phyloP scores from a whole-genome alignment of 2,329 filamentous ascomycete species.

The Ceratocystis destructans region DNA sequence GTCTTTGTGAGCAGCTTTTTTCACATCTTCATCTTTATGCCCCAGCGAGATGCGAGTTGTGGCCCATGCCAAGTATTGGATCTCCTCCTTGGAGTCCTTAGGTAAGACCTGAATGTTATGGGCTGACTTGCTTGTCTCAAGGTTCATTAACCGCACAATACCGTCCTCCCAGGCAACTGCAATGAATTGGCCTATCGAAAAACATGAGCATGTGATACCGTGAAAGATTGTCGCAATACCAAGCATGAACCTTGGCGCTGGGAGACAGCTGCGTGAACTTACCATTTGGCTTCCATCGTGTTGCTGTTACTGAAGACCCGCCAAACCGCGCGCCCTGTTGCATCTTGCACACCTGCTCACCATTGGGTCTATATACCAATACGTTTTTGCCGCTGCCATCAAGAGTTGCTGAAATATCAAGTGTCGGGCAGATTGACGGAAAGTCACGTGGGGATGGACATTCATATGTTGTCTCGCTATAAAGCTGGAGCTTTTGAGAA shows the following conservation, averaged over 20 bases:
- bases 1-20: conserved; percentile 18
- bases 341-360: conserved; percentile 47
- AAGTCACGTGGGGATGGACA: conserved; percentile 42
- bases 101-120: conserved; percentile 49
- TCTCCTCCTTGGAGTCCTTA: conserved; percentile 21
- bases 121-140: conserved; percentile 69
- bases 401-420: conserved; percentile 64
- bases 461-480: conserved; percentile 45
- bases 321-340: conserved; percentile 32
- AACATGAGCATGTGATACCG: neutral
- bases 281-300: conserved; percentile 59
- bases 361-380: conserved; percentile 64
- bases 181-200: conserved; percentile 47
- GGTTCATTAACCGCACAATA: conserved; percentile 58
- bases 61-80: conserved; percentile 15
- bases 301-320: conserved; percentile 30
- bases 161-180: conserved; percentile 78
- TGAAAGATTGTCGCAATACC: neutral
- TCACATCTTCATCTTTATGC: neutral
- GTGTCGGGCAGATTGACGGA: conserved; percentile 65
- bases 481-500: conserved; percentile 31
- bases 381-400: conserved; percentile 56
- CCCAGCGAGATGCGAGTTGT: conserved; percentile 13
- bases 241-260: neutral
- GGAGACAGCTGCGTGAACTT: conserved; percentile 22